Percentiles rank a stretch among this genome's conserved stretches.
These are phyloP conservation scores for Aegilops umbellulata DNA, from an alignment of 176 grass and related monocot genomes.

Conservation along the genomic window DNA sequence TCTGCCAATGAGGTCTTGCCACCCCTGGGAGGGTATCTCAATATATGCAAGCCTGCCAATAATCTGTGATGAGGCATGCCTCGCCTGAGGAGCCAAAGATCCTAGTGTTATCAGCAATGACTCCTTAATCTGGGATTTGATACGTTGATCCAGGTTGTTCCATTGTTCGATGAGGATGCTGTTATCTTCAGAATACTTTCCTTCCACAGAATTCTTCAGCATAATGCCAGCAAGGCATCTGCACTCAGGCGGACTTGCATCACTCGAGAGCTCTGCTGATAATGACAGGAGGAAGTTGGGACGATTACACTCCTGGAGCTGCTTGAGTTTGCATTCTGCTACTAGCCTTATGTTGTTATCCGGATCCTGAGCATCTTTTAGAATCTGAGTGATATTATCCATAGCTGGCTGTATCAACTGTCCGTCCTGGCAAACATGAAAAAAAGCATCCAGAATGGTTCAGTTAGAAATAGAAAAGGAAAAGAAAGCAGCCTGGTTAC, in stretches of 20 bases:
- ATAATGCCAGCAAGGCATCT: slow-evolving; percentile 79
- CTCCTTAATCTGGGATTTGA: slow-evolving; percentile 80
- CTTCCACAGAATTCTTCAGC: slow-evolving; percentile 71
- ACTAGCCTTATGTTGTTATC: slow-evolving; percentile 57
- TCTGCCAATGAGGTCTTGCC: slow-evolving; percentile 70
- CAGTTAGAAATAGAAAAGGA: background rate
- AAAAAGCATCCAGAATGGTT: background rate
- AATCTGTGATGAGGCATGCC: slow-evolving; percentile 83
- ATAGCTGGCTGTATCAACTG: slow-evolving; percentile 39
- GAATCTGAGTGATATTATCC: slow-evolving; percentile 65
- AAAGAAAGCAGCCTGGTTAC: background rate
- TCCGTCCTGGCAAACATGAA: slow-evolving; percentile 12
- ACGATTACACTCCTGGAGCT: slow-evolving; percentile 78
- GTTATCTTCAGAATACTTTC: slow-evolving; percentile 60
- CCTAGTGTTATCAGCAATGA: slow-evolving; percentile 71
- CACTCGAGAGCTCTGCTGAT: slow-evolving; percentile 62
- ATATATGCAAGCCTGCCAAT: slow-evolving; percentile 85
- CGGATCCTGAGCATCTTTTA: slow-evolving; percentile 66
- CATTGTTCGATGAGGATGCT: slow-evolving; percentile 51
- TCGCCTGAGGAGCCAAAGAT: slow-evolving; percentile 60
- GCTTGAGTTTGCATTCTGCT: slow-evolving; percentile 63
- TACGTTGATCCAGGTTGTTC: slow-evolving; percentile 55
- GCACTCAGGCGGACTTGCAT: slow-evolving; percentile 61
- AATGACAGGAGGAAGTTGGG: slow-evolving; percentile 82
- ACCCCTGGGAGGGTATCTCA: slow-evolving; percentile 68